Conservation (phyloP, 2,329 filamentous ascomycete genomes). For the Beauveria asiatica region DNA sequence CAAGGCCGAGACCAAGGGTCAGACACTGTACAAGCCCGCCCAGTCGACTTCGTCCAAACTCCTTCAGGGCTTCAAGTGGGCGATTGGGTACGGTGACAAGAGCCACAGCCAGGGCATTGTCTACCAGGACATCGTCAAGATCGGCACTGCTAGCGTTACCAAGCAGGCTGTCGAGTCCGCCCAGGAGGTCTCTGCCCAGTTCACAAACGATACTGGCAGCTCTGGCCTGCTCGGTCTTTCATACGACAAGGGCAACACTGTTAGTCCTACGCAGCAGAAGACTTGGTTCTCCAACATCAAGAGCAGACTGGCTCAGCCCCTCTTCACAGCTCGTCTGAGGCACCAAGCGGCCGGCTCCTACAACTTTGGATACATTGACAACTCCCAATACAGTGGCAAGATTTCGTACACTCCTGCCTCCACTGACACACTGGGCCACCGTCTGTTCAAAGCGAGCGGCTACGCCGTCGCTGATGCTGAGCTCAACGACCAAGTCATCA, state of each 20-base stretch:
- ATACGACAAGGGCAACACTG: constrained; percentile 34
- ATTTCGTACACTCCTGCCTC: constrained; percentile 52
- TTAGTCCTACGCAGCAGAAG: constrained; percentile 30
- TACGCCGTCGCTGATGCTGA: constrained; percentile 15
- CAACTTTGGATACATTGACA: constrained; percentile 66
- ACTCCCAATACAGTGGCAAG: constrained; percentile 50
- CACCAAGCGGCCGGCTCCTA: constrained; percentile 51
- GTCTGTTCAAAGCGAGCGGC: constrained; percentile 30
- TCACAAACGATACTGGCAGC: constrained; percentile 33
- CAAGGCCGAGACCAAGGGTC: constrained; percentile 26
- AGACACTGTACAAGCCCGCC: constrained; percentile 31
- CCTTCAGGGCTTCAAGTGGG: constrained; percentile 31
- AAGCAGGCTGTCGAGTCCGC: constrained; percentile 37
- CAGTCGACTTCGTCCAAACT: constrained; percentile 29
- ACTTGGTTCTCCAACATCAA: constrained; percentile 33
- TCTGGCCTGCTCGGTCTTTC: constrained; percentile 36
- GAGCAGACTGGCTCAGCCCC: constrained; percentile 15
- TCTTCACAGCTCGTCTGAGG: constrained; percentile 64
- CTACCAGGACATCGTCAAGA: constrained; percentile 33
- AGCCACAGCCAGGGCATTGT: constrained; percentile 35
- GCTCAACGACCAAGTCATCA: constrained; percentile 29
- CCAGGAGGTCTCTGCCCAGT: constrained; percentile 30
- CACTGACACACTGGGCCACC: constrained; percentile 56
- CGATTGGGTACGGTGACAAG: constrained; percentile 35
- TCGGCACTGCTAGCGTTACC: constrained; percentile 33